Percentiles rank a stretch among this genome's conserved stretches.
These are phyloP conservation scores for Penicillium sclerotigenum DNA, from an alignment of 2,329 filamentous ascomycete genomes.

Conservation along the genomic window DNA sequence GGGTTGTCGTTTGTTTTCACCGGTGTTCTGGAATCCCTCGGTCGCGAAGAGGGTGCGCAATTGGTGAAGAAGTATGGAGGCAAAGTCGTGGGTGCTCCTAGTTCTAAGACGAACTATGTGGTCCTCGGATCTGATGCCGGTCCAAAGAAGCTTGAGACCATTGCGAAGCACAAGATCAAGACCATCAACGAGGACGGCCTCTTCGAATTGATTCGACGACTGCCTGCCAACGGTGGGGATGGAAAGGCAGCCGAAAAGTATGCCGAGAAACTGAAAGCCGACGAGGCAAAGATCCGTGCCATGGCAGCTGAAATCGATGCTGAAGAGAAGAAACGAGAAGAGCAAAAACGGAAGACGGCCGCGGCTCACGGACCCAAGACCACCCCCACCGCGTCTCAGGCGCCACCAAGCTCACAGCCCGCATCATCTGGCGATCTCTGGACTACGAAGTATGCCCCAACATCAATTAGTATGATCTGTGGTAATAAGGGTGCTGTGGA, in stretches of 20 bases:
- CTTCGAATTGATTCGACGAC: slow-evolving; percentile 74
- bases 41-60: slow-evolving; percentile 77
- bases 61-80: slow-evolving; percentile 93
- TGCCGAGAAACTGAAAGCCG: slow-evolving; percentile 77
- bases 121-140: slow-evolving; percentile 89
- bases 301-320: slow-evolving; percentile 82
- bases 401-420: slow-evolving; percentile 39
- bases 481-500: slow-evolving; percentile 91
- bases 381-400: slow-evolving; percentile 45
- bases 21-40: slow-evolving; percentile 74
- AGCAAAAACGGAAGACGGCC: slow-evolving; percentile 44
- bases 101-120: slow-evolving; percentile 90
- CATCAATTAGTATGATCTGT: slow-evolving; percentile 80
- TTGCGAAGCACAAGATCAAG: slow-evolving; percentile 73
- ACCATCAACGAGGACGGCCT: slow-evolving; percentile 93
- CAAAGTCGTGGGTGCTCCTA: slow-evolving; percentile 80
- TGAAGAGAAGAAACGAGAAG: slow-evolving; percentile 63
- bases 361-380: slow-evolving; percentile 34
- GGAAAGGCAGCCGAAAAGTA: slow-evolving; percentile 84
- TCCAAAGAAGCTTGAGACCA: slow-evolving; percentile 87
- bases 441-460: slow-evolving; percentile 94
- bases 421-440: slow-evolving; percentile 63
- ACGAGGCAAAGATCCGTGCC: slow-evolving; percentile 76
- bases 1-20: slow-evolving; percentile 95
- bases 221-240: slow-evolving; percentile 83